These are phyloP conservation scores for Chalciporus sp. DNA, from an alignment of 1,284 basidiomycete genomes.

Conservation along the genomic window DNA sequence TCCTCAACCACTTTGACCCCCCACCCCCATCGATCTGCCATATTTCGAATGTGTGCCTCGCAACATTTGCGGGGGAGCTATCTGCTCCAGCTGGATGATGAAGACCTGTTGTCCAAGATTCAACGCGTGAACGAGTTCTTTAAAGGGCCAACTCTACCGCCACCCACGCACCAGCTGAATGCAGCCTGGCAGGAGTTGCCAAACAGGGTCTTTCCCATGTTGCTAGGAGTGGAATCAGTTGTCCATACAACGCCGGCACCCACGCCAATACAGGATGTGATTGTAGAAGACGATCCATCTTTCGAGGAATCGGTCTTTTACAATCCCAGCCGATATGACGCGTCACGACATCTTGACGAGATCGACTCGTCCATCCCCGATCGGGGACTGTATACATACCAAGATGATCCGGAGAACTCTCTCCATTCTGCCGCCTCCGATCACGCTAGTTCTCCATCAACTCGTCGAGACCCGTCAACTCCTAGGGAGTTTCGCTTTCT, in stretches of 20 bases:
- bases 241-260: conserved; percentile 20
- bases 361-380: conserved; percentile 1
- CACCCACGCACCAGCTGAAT: conserved; percentile 14
- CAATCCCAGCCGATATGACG: background rate
- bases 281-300: conserved; percentile 4
- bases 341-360: conserved; percentile 3
- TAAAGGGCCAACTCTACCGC: conserved; percentile 13
- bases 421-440: conserved; percentile 11
- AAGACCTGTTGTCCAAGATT: conserved; percentile 19
- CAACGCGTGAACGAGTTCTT: conserved; percentile 21
- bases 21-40: background rate
- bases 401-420: background rate
- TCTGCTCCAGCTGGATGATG: conserved; percentile 6
- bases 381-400: background rate
- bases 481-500: conserved; percentile 16
- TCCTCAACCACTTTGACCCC: background rate
- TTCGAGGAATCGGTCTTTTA: background rate
- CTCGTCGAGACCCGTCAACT: background rate
- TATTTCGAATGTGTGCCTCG: conserved; percentile 9
- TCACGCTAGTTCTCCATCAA: conserved; percentile 11
- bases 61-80: conserved; percentile 13
- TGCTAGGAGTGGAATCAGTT: background rate
- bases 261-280: conserved; percentile 15
- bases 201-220: conserved; percentile 17
- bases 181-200: conserved; percentile 27